A percentile compares a stretch with the other conserved stretches of the same genome.
Evolutionary conservation across 139 green algal genomes (phyloP).

Genomic region (Volvox reticuliferus): DNA sequence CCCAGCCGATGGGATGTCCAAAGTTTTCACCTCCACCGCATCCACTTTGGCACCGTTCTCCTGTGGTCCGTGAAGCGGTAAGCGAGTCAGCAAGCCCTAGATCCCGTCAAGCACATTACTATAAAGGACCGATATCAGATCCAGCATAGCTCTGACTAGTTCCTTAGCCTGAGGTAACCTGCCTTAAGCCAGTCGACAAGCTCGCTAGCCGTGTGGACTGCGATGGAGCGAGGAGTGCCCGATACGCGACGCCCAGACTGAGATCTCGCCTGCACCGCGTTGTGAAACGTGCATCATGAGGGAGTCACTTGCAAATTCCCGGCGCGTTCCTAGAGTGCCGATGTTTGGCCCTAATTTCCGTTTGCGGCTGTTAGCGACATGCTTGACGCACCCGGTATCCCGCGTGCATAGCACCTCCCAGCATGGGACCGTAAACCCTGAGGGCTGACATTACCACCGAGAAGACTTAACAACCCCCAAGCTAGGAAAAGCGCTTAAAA

Average conservation of each 20-base stretch:
- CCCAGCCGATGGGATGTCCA: slow-evolving; percentile 26
- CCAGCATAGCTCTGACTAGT: too few species aligned
- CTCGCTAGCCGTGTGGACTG: slow-evolving; percentile 27
- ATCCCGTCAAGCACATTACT: background rate
- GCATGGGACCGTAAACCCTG: background rate
- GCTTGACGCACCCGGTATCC: background rate
- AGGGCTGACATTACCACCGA: slow-evolving; percentile 10
- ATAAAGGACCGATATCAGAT: too few species aligned
- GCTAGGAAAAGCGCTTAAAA: too few species aligned
- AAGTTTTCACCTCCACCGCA: slow-evolving; percentile 5
- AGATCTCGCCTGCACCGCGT: background rate
- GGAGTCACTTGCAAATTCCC: background rate
- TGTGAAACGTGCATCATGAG: background rate
- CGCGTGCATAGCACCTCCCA: background rate
- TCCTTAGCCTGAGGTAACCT: background rate
- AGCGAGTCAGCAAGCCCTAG: background rate
- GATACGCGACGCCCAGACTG: background rate
- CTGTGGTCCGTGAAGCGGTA: background rate
- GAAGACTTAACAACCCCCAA: background rate
- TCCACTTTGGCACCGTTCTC: slow-evolving; percentile 31
- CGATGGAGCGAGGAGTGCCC: background rate
- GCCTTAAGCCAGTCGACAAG: slow-evolving; percentile 37
- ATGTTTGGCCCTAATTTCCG: background rate
- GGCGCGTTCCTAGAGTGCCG: background rate
- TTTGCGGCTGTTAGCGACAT: background rate